Base-by-base conservation (phyloP, 805 yeast genomes). In the Lachancea meyersii region DNA sequence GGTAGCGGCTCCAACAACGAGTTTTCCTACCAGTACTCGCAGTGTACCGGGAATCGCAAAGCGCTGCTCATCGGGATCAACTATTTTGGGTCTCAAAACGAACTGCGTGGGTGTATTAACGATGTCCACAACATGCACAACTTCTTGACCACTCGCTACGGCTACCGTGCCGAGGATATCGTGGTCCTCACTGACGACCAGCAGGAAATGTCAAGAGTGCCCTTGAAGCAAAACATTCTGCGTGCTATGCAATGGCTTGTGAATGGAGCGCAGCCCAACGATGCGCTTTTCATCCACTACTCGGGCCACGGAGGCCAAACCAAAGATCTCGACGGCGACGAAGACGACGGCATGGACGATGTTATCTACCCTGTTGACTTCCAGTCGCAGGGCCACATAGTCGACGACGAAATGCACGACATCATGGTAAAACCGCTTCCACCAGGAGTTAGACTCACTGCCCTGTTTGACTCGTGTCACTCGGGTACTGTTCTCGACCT, bases 291-390 rank as follows among this genome's bases (percentile, higher is more conserved):
- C 52, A 77, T 86, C 71, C 95, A 86, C 60, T 86, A 81, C 58
- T 82, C 93, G 0, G 93, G 95, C 6, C 95, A 86, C 57, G 95
- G 95, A 23, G 87, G 93, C 2, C 83, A 79, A 55, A 76, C 79
- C 4, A 63, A 68, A 36, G 95, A 86, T 59, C 56, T 65, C 26
- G 77, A 79, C 53, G 87, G 87, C 19, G 93, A 83, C 55, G 91
- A 83, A 54, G 85, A 73, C 16, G 84, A 79, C 52, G 87, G 87
- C 0, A 72, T 67, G 54, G 89, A 82, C 60, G 86, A 81, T 55
- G 78, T 77, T 4, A 78, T 83, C 44, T 82, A 81, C 49, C 89
- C 91, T 0, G 72, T 82, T 21, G 91, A 83, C 62, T 85, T 79
- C 57, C 75, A 82, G 61, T 61, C 60, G 5, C 69, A 72, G 3